Base-by-base conservation (phyloP, 345 rosid species). In the Brassica cretica region DNA sequence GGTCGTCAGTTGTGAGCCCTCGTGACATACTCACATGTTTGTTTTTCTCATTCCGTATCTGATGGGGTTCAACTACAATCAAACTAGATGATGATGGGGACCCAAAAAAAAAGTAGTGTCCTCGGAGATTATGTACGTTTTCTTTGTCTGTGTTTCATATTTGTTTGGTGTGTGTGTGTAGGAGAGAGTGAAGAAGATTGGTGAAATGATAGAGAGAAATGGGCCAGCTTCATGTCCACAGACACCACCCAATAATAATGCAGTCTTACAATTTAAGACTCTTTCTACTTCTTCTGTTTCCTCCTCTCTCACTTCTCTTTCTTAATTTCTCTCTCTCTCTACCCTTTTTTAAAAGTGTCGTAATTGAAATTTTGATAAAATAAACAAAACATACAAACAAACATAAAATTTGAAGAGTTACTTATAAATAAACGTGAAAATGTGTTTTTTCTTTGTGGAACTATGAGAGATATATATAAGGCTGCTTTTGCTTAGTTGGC, bases 111-210 rank as follows among this genome's bases (percentile, higher is more conserved):
- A 60, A 51, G 56, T 51, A 1, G 2, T 5, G 19, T 49, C 56
- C 21, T 64, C 37, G 32, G 56, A 49, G 60, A 53, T 55, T 49
- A 46, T 49, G 5, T 44, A 49, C 65, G n/a, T 27, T 39, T 27
- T 5, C 2, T 37, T 78, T 66, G 69, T 67, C 61, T 66, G 30
- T 16, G 67, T 39, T 25, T 77, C n/a, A 64, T 11, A 11, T 3
- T 56, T 72, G 74, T 72, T 78, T 58, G 68, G 30, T 44, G 49
- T 56, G 11, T 75, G 72, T 76, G 14, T 73, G 59, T 78, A 80
- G 83, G 83, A 80, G 72, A 80, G 73, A 65, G 72, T 80, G 73
- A 75, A 75, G 76, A 80, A 80, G 79, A 75, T 80, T 70, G 76
- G 72, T 41, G 76, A 70, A 75, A 75, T 80, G 76, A 80, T 80